Evolutionary conservation across 257 asterid species (phyloP).

Genomic region (Buddleja alternifolia): DNA sequence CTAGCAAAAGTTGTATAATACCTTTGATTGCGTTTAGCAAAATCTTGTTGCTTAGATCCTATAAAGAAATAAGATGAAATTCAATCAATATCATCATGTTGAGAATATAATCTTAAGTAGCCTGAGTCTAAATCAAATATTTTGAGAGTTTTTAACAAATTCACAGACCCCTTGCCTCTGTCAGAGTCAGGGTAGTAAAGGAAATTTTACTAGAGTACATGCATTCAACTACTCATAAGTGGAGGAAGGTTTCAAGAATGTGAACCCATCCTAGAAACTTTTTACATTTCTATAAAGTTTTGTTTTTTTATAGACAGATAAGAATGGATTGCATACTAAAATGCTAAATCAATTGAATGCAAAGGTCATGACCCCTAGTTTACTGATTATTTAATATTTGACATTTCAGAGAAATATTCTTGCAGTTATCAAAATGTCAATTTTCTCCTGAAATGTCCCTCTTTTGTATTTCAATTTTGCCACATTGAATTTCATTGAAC

Average conservation of each 20-base stretch:
- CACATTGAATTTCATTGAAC: too few relatives aligned
- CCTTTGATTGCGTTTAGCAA: constrained; percentile 75
- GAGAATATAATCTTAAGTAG: background rate
- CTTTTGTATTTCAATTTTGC: background rate
- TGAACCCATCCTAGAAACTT: background rate
- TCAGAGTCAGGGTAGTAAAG: too few relatives aligned
- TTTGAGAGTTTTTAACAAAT: too few relatives aligned
- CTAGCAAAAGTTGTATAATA: constrained; percentile 23
- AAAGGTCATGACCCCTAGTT: background rate
- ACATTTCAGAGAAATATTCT: background rate
- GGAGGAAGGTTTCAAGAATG: background rate
- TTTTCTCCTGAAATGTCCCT: background rate
- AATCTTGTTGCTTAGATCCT: constrained; percentile 77
- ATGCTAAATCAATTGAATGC: background rate
- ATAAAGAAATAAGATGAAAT: constrained; percentile 16
- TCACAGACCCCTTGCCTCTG: background rate
- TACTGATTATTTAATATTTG: background rate
- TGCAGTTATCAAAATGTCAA: background rate
- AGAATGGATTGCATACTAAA: background rate
- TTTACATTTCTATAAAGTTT: background rate
- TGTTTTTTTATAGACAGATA: background rate
- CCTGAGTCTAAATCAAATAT: background rate
- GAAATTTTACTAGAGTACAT: background rate
- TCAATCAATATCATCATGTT: background rate
- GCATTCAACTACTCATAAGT: constrained; percentile 6